Evolutionary conservation across 345 rosid species (phyloP), one percentile per base, ranked within the genome.

Genomic region (Sapria himalayana): DNA sequence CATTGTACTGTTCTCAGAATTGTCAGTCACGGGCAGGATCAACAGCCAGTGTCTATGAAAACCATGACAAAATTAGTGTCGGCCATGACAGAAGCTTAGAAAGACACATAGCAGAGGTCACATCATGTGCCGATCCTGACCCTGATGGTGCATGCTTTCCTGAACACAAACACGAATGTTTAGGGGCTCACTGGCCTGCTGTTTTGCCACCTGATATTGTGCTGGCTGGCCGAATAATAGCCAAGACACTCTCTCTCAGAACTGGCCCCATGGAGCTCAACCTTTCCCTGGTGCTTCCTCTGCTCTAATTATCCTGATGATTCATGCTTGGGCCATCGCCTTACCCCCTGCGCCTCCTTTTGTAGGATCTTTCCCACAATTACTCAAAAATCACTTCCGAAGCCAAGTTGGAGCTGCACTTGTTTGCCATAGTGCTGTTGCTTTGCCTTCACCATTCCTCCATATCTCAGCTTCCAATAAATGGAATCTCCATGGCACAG

Each of bases 101-200:
- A 54, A 64, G 59, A 43, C 52, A 70, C 57, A 55, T 73, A 33
- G 47, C 48, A 42, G 58, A 61, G 22, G 53, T 63, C 49, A 57
- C 55, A 12, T 48, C 38, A 41, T 56, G 49, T 18, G 43, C 20
- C 15, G 36, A 9, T 44, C 39, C 33, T 27, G 32, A 41, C 48
- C 50, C 51, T 27, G 51, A 51, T 51, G 39, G 39, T 15, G 71
- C 56, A 39, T 38, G 45, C 49, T 23, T 70, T 63, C 61, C 54
- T 24, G 96, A 85, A 42, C 96, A 85, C 70, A 63, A 65, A 48
- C 93, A 76, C 63, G 93, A 85, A 60, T 85, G 93, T 50, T 57
- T 33, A 22, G 91, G 82, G 45, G 71, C 65, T 7, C 60, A 69
- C 57, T 85, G 93, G 96, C 78, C 85, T 49, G 65, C 71, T 7